These are phyloP conservation scores for Diaporthe helianthi DNA, from an alignment of 2,329 filamentous ascomycete species.

Conservation along the genomic window DNA sequence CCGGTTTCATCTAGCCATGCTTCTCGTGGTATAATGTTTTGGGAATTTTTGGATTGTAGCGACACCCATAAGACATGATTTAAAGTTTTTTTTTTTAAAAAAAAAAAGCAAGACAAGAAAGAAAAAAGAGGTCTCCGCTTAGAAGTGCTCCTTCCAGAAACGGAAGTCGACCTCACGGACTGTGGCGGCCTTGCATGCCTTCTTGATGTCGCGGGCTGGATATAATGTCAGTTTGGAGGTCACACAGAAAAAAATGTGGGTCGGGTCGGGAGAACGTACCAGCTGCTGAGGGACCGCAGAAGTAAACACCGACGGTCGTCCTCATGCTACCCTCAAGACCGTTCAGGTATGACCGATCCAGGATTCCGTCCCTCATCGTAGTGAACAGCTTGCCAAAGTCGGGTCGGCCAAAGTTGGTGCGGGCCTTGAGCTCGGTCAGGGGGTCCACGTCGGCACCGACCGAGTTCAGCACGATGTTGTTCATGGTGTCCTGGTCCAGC, in stretches of 20 bases:
- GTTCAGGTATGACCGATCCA: conserved; percentile 83
- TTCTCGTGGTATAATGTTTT: conserved; percentile 17
- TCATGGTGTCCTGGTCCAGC: conserved; percentile 87
- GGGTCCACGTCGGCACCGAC: conserved; percentile 89
- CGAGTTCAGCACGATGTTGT: conserved; percentile 97
- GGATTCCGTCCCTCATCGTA: conserved; percentile 86
- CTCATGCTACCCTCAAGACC: conserved; percentile 78
- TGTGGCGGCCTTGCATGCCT: conserved; percentile 76
- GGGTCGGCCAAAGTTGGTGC: conserved; percentile 94
- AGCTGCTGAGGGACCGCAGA: conserved; percentile 85
- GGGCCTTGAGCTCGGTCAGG: conserved; percentile 85
- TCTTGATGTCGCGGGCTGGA: conserved; percentile 82
- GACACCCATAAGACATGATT: not conserved
- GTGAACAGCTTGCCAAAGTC: conserved; percentile 84
- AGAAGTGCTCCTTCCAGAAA: conserved; percentile 98
- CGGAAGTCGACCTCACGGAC: conserved; percentile 86
- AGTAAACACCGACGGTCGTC: conserved; percentile 95
- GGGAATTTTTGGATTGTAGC: not conserved
- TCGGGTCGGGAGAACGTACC: conserved; percentile 51
- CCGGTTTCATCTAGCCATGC: conserved; percentile 10
- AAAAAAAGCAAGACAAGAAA: not conserved
- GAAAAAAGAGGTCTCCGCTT: conserved; percentile 38
- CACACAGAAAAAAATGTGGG: not conserved
- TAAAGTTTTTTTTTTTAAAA: not conserved
- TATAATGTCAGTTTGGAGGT: conserved; percentile 45